Percentiles rank a stretch among this genome's conserved stretches.
These are phyloP conservation scores for Lactarius sanguifluus DNA, from an alignment of 768 basidiomycete genomes.

Conservation along the genomic window DNA sequence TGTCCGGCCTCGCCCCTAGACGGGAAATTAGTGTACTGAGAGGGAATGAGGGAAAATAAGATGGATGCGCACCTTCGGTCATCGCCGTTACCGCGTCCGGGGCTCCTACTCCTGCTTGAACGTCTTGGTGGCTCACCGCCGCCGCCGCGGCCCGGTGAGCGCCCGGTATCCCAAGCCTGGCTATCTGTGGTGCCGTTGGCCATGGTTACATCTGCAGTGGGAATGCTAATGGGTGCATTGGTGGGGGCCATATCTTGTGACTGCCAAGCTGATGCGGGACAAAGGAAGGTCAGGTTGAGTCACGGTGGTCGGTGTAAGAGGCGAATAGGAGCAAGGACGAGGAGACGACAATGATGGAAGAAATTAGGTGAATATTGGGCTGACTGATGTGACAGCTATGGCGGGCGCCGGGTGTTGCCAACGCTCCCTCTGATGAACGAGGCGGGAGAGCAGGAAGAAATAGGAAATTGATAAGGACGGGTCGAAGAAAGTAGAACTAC, in stretches of 20 bases:
- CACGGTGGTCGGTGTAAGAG: conserved; percentile 30
- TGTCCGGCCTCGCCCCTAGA: conserved; percentile 37
- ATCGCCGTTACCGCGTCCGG: conserved; percentile 46
- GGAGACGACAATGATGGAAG: conserved; percentile 36
- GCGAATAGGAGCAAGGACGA: conserved; percentile 29
- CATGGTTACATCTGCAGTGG: conserved; percentile 47
- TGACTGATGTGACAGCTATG: conserved; percentile 28
- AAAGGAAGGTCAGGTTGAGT: conserved; percentile 46
- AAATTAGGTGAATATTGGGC: conserved; percentile 29
- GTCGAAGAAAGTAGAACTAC: conserved; percentile 25
- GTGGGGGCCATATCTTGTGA: conserved; percentile 74
- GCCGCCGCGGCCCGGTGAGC: conserved; percentile 45
- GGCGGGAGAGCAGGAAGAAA: conserved; percentile 28
- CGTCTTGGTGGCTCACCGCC: conserved; percentile 57
- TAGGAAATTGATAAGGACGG: conserved; percentile 15
- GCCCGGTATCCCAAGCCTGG: conserved; percentile 55
- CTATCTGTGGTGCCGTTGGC: conserved; percentile 52
- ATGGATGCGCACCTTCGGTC: conserved; percentile 53
- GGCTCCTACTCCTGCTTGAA: conserved; percentile 79
- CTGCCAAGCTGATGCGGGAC: conserved; percentile 69
- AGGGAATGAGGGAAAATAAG: not conserved
- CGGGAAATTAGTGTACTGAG: conserved; percentile 4
- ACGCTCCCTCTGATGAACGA: conserved; percentile 31
- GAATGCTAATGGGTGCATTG: conserved; percentile 66
- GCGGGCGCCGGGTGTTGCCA: conserved; percentile 27